Percentiles rank a stretch among this genome's conserved stretches.
These are phyloP conservation scores for Sarcocystis neurona DNA, from an alignment of 169 alveolate genomes.

Conservation along the genomic window DNA sequence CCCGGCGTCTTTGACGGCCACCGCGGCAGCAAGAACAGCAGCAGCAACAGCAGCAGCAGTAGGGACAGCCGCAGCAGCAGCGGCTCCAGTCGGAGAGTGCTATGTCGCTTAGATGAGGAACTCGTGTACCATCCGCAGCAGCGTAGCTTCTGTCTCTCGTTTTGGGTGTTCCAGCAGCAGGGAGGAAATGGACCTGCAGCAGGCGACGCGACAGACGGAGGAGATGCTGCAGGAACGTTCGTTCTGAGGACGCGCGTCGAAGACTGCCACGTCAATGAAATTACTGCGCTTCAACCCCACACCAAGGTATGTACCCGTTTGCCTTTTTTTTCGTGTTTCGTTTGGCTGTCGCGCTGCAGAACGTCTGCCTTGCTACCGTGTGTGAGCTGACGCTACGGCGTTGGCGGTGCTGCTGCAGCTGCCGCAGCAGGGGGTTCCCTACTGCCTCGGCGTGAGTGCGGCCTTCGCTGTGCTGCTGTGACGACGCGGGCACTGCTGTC, in stretches of 20 bases:
- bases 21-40: slow-evolving; percentile 3
- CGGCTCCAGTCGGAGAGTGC: background rate
- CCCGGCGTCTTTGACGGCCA: background rate
- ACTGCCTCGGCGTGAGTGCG: background rate
- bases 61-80: background rate
- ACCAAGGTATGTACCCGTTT: background rate
- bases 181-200: slow-evolving; percentile 4
- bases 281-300: slow-evolving; percentile 45
- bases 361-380: too few species aligned
- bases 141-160: background rate
- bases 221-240: slow-evolving; percentile 17
- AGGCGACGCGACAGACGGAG: background rate
- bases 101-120: background rate
- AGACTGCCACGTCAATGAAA: slow-evolving; percentile 20
- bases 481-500: too few species aligned
- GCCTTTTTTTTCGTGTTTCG: background rate
- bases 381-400: background rate
- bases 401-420: background rate
- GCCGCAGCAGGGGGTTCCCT: background rate
- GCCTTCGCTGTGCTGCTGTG: too few species aligned
- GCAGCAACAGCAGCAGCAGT: slow-evolving; percentile 5
- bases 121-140: background rate
- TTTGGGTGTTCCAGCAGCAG: slow-evolving; percentile 23
- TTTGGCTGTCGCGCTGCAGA: background rate
- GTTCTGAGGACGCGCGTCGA: background rate